These are phyloP conservation scores for Gardenia jasminoides DNA, from an alignment of 257 asterid genomes.

Conservation along the genomic window DNA sequence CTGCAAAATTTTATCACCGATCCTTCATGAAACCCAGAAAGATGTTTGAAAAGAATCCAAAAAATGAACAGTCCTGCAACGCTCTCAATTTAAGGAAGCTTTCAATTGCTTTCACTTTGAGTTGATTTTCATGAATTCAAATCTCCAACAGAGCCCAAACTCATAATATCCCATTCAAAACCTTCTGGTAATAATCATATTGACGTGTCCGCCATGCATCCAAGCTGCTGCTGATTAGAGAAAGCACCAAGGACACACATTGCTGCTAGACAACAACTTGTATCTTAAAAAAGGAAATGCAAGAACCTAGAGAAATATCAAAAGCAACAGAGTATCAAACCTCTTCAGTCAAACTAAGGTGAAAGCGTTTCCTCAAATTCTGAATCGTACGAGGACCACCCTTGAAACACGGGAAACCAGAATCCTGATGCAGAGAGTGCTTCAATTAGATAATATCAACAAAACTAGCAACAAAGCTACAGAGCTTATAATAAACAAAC, in stretches of 20 bases:
- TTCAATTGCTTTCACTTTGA: constrained; percentile 19
- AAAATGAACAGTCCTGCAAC: not conserved
- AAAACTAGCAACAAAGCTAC: not conserved
- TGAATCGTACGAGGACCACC: constrained; percentile 97
- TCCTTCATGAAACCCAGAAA: constrained; percentile 5
- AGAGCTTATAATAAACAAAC: not conserved
- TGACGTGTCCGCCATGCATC: constrained; percentile 99
- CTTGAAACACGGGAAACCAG: constrained; percentile 97
- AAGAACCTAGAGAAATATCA: constrained; percentile 5
- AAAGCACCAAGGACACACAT: constrained; percentile 98
- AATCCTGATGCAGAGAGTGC: constrained; percentile 57
- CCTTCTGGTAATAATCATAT: constrained; percentile 95
- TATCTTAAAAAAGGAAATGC: constrained; percentile 15
- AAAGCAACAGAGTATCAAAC: constrained; percentile 41
- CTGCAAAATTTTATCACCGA: constrained; percentile 13
- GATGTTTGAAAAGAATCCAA: constrained; percentile 8
- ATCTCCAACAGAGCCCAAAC: constrained; percentile 14
- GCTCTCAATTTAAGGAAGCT: constrained; percentile 9
- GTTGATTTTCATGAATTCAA: constrained; percentile 17
- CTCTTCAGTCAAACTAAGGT: constrained; percentile 97
- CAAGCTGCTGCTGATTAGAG: constrained; percentile 98
- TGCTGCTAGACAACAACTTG: constrained; percentile 57
- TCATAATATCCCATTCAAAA: constrained; percentile 92
- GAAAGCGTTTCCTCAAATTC: constrained; percentile 96
- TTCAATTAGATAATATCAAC: constrained; percentile 8